Evolutionary conservation across 371 early-diverging fungal species (phyloP).

Genomic region (Fennellomyces sp.): DNA sequence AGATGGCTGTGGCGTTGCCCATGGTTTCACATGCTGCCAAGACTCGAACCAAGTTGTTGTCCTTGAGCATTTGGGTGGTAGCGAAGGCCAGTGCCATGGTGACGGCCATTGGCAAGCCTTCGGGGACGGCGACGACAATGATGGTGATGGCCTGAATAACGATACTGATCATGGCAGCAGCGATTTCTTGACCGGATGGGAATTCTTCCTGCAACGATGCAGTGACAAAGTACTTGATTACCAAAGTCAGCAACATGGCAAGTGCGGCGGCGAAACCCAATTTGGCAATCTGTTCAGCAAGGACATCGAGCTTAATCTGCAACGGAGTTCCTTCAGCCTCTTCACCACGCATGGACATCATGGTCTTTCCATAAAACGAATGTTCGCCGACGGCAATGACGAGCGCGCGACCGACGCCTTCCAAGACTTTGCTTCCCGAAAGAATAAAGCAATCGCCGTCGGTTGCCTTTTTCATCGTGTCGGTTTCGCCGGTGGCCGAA

Average conservation of each 20-base stretch:
- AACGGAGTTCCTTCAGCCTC: slow-evolving; percentile 88
- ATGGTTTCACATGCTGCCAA: slow-evolving; percentile 97
- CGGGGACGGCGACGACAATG: slow-evolving; percentile 97
- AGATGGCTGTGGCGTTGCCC: slow-evolving; percentile 96
- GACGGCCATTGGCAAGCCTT: slow-evolving; percentile 97
- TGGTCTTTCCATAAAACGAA: slow-evolving; percentile 83
- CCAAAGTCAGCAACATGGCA: slow-evolving; percentile 76
- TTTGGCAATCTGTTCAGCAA: slow-evolving; percentile 94
- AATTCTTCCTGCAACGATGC: slow-evolving; percentile 58
- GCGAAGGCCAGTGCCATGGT: slow-evolving; percentile 96
- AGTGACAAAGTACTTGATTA: slow-evolving; percentile 80
- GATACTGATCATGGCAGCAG: slow-evolving; percentile 75
- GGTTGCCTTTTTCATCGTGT: slow-evolving; percentile 71
- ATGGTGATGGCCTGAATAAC: slow-evolving; percentile 87
- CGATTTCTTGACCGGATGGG: slow-evolving; percentile 61
- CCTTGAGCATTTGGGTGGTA: slow-evolving; percentile 92
- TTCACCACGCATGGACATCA: slow-evolving; percentile 83
- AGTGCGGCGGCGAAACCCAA: slow-evolving; percentile 83
- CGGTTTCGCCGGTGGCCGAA: slow-evolving; percentile 91
- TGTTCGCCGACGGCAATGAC: slow-evolving; percentile 87
- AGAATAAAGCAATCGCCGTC: slow-evolving; percentile 85
- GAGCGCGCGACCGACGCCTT: slow-evolving; percentile 85
- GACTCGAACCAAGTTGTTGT: slow-evolving; percentile 92
- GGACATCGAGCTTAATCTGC: slow-evolving; percentile 81
- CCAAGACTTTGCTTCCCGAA: slow-evolving; percentile 89